These are phyloP conservation scores for Peltaster fructicola DNA, from an alignment of 2,329 filamentous ascomycete species.

Conservation along the genomic window DNA sequence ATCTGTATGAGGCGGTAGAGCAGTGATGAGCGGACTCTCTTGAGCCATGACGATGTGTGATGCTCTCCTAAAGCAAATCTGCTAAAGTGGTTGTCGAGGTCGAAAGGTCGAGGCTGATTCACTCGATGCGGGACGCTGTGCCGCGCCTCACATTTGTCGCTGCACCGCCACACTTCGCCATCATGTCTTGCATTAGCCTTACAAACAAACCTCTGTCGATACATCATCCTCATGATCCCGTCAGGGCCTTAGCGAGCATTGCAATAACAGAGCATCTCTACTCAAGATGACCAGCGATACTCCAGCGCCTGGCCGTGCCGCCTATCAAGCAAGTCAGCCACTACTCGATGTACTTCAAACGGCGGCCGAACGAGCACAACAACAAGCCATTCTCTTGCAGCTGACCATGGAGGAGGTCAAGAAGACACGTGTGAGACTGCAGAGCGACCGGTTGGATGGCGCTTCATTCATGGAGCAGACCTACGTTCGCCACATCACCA, in stretches of 20 bases:
- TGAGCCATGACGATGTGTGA: constrained; percentile 9
- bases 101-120: not conserved
- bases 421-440: constrained; percentile 14
- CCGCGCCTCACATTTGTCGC: too few relatives aligned
- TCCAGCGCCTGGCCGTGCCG: constrained; percentile 8
- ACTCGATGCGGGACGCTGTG: too few relatives aligned
- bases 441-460: constrained; percentile 7
- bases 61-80: not conserved
- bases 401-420: constrained; percentile 13
- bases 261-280: not conserved
- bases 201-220: not conserved
- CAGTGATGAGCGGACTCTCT: constrained; percentile 36
- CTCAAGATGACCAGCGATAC: constrained; percentile 3
- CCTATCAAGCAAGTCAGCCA: constrained; percentile 15
- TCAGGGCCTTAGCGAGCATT: constrained; percentile 2
- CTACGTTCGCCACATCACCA: constrained; percentile 13
- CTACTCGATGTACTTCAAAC: constrained; percentile 13
- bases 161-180: not conserved
- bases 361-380: constrained; percentile 7
- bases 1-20: constrained; percentile 46
- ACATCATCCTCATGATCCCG: constrained; percentile 2
- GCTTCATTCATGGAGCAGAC: constrained; percentile 5
- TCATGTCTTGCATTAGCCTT: not conserved
- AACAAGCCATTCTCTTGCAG: constrained; percentile 10
- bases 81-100: not conserved